Conservation (phyloP, 2,329 filamentous ascomycete genomes). For the Neonectria magnoliae region DNA sequence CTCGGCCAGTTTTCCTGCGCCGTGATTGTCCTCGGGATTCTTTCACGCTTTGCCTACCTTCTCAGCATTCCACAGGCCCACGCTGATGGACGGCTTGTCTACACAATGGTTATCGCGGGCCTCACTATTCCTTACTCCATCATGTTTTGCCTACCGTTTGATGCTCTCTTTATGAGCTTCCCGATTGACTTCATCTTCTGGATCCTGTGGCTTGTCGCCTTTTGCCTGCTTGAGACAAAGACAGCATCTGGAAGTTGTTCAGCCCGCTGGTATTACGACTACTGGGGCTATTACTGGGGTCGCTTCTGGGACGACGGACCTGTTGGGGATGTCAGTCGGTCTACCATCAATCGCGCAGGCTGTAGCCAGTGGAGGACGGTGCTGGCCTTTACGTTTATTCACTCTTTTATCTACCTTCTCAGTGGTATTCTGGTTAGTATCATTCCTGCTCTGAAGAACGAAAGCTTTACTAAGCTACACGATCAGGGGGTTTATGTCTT, state of each 20-base stretch:
- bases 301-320: constrained; percentile 29
- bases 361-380: constrained; percentile 37
- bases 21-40: neutral
- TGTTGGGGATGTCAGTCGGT: neutral
- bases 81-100: neutral
- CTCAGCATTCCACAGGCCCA: neutral
- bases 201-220: constrained; percentile 44
- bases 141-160: constrained; percentile 26
- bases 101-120: neutral
- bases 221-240: constrained; percentile 38
- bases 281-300: constrained; percentile 45
- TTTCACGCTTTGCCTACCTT: neutral
- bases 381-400: constrained; percentile 40
- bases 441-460: neutral
- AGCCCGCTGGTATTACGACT: constrained; percentile 35
- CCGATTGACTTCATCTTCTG: constrained; percentile 42
- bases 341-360: constrained; percentile 23
- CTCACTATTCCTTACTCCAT: neutral
- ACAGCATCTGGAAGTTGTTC: neutral
- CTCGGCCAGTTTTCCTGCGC: neutral
- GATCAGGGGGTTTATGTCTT: constrained; percentile 25
- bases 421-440: constrained; percentile 36
- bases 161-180: constrained; percentile 35
- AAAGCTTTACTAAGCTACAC: neutral
- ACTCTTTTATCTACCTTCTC: constrained; percentile 31